Percentiles rank a stretch among this genome's conserved stretches.
phyloP scores from a whole-genome alignment of 345 rosid species.

The Linum trigynum region DNA sequence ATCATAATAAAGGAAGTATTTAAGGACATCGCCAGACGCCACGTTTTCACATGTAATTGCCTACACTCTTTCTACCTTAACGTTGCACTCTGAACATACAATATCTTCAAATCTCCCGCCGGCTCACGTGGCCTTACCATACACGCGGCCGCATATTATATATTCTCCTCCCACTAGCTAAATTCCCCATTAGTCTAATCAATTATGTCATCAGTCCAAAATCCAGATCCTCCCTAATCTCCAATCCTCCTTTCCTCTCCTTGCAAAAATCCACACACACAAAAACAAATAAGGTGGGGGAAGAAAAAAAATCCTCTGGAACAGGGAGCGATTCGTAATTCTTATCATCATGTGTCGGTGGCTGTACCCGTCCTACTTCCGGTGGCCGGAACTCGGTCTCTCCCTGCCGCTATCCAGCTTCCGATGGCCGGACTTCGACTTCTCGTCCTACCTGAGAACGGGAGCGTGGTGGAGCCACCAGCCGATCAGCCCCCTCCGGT shows the following conservation, averaged over 20 bases:
- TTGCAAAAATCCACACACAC: no score
- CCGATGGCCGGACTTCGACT: conserved; percentile 60
- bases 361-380: conserved; percentile 21
- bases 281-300: no score
- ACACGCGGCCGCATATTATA: neutral
- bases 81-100: no score
- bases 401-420: conserved; percentile 24
- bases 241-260: no score
- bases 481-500: conserved; percentile 15
- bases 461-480: conserved; percentile 13
- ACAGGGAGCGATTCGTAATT: neutral
- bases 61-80: no score
- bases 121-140: neutral
- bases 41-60: no score
- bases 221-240: neutral
- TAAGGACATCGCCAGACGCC: no score
- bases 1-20: no score
- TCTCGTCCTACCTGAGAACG: conserved; percentile 30
- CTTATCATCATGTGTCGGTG: neutral
- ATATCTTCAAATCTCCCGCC: neutral
- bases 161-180: neutral
- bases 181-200: no score
- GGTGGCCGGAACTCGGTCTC: conserved; percentile 47
- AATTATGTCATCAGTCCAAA: neutral
- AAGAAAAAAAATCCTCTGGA: neutral